phyloP scores from a whole-genome alignment of 805 yeast genomes.

The Kodamaea nitidulidarum region DNA sequence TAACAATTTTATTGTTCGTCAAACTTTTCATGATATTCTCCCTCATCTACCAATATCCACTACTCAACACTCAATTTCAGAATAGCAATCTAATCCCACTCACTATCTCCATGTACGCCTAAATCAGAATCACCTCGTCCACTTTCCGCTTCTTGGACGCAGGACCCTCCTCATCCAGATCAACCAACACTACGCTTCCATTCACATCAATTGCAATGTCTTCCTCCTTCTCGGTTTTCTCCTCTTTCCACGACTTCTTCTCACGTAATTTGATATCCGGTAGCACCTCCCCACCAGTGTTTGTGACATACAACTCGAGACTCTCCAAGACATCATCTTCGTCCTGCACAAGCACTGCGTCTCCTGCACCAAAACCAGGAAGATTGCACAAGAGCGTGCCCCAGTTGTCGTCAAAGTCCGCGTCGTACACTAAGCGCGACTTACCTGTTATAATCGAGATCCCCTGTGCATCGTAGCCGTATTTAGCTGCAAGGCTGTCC shows the following conservation, averaged over 20 bases:
- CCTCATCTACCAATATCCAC: no score
- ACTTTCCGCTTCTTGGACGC: constrained; percentile 12
- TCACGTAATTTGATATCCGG: constrained; percentile 18
- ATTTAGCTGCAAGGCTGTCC: constrained; percentile 42
- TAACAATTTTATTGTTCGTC: no score
- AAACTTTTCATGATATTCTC: no score
- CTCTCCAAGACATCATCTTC: constrained; percentile 67
- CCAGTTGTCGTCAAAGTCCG: constrained; percentile 80
- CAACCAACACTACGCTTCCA: constrained; percentile 12
- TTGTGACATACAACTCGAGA: constrained; percentile 55
- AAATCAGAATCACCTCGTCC: constrained; percentile 5
- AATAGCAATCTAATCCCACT: background rate
- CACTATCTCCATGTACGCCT: no score
- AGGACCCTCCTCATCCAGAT: constrained; percentile 9
- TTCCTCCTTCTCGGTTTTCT: constrained; percentile 1
- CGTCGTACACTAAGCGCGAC: constrained; percentile 69
- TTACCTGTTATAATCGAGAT: constrained; percentile 59
- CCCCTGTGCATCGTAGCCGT: constrained; percentile 46
- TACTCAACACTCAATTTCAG: background rate
- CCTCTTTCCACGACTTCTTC: constrained; percentile 6
- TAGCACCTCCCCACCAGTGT: constrained; percentile 5
- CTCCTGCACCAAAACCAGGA: constrained; percentile 57
- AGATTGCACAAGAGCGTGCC: constrained; percentile 42
- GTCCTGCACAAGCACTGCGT: constrained; percentile 67
- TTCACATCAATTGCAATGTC: background rate